These are phyloP conservation scores for Papiliotrema laurentii DNA, from an alignment of 1,284 basidiomycete species.

Conservation along the genomic window DNA sequence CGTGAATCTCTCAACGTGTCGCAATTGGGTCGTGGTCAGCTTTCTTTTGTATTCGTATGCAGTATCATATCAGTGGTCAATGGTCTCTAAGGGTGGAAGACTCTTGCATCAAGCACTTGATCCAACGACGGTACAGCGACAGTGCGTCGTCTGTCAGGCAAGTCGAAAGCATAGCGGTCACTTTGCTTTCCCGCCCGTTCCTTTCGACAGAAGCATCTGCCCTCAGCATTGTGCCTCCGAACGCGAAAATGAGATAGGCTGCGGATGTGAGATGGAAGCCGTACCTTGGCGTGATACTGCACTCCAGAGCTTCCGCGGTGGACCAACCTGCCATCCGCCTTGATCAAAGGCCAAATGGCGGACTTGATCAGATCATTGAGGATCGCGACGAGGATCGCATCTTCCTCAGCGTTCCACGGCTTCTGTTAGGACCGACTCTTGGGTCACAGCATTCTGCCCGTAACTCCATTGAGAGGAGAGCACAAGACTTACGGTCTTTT, in stretches of 20 bases:
- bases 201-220: conserved; percentile 1
- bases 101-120: too few species aligned
- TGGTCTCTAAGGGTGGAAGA: too few species aligned
- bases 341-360: conserved; percentile 9
- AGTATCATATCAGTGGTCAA: too few species aligned
- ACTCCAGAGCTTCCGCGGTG: conserved; percentile 7
- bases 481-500: background rate
- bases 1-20: too few species aligned
- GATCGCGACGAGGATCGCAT: conserved; percentile 7
- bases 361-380: conserved; percentile 8
- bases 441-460: too few species aligned
- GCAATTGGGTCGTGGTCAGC: too few species aligned
- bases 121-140: too few species aligned
- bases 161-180: too few species aligned
- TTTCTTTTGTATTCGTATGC: too few species aligned
- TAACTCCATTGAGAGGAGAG: background rate
- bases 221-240: background rate
- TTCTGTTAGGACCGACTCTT: background rate
- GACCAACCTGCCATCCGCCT: conserved; percentile 12
- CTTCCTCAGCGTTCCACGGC: conserved; percentile 9
- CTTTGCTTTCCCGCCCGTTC: background rate
- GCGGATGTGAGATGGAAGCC: background rate
- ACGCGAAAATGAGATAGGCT: background rate
- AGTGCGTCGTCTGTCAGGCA: too few species aligned
- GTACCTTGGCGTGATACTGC: conserved; percentile 11